Conservation (phyloP, 495 filamentous ascomycete genomes). For the Penicillium paradoxum region DNA sequence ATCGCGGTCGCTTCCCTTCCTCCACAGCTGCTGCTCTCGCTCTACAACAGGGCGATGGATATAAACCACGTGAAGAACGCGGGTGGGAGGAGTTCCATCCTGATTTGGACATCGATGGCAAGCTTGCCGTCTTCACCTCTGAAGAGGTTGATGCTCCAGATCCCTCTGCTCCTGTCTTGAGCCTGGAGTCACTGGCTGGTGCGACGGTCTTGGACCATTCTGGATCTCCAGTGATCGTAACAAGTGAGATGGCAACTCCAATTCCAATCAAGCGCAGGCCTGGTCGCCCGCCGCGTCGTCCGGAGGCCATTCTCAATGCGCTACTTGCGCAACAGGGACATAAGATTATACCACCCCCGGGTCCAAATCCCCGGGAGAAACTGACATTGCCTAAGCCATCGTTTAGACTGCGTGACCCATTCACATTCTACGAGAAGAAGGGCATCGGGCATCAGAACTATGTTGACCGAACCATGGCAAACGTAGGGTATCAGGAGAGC, state of each 20-base stretch:
- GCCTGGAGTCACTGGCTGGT: slow-evolving; percentile 26
- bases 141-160: slow-evolving; percentile 73
- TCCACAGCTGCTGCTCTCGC: slow-evolving; percentile 81
- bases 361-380: slow-evolving; percentile 61
- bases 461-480: slow-evolving; percentile 89
- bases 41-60: slow-evolving; percentile 83
- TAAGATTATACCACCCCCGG: slow-evolving; percentile 56
- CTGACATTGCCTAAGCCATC: slow-evolving; percentile 61
- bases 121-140: slow-evolving; percentile 70
- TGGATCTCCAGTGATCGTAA: slow-evolving; percentile 11
- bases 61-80: slow-evolving; percentile 93
- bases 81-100: slow-evolving; percentile 97
- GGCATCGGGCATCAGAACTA: slow-evolving; percentile 58
- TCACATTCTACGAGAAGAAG: slow-evolving; percentile 57
- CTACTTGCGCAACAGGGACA: slow-evolving; percentile 54
- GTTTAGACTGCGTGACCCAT: slow-evolving; percentile 54
- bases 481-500: slow-evolving; percentile 90
- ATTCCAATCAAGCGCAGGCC: slow-evolving; percentile 53
- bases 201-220: slow-evolving; percentile 9
- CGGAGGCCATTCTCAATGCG: slow-evolving; percentile 56
- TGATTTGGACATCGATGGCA: slow-evolving; percentile 79
- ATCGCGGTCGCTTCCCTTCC: slow-evolving; percentile 59
- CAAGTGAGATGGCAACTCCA: slow-evolving; percentile 26
- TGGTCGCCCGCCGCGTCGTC: slow-evolving; percentile 58
- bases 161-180: slow-evolving; percentile 33